phyloP scores from a whole-genome alignment of 768 basidiomycete genomes.

The Cystofilobasidium capitatum region DNA sequence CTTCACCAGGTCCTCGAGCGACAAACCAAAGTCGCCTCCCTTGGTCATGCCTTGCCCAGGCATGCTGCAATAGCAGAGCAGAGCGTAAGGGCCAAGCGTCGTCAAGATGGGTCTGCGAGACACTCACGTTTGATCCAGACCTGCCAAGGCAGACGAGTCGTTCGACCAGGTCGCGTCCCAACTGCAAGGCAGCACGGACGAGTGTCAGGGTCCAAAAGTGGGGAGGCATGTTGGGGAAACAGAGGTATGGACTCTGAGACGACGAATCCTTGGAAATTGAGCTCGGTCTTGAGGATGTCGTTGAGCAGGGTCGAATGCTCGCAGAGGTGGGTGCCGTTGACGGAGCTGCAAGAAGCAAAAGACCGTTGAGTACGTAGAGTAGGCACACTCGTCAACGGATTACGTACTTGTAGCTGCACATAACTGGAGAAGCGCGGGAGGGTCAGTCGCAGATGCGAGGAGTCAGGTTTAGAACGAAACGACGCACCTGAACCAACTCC shows the following conservation, averaged over 20 bases:
- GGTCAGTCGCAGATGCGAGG: too few relatives aligned
- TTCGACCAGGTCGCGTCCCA: conserved; percentile 20
- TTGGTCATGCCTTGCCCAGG: conserved; percentile 8
- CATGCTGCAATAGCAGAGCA: neutral
- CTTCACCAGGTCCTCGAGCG: neutral
- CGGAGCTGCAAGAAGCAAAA: conserved; percentile 50
- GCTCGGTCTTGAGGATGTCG: conserved; percentile 37
- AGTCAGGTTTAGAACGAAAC: too few relatives aligned
- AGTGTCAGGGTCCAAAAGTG: too few relatives aligned
- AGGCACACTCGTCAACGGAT: neutral
- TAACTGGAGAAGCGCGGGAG: neutral
- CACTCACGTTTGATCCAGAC: conserved; percentile 4
- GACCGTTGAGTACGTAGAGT: too few relatives aligned
- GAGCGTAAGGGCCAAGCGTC: too few relatives aligned
- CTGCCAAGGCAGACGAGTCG: neutral
- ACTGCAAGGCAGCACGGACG: too few relatives aligned
- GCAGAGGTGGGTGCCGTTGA: conserved; percentile 36
- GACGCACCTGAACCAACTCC: neutral
- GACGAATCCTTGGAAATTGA: conserved; percentile 25
- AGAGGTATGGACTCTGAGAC: neutral
- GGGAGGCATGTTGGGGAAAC: too few relatives aligned
- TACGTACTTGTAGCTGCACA: neutral
- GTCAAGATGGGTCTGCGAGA: too few relatives aligned
- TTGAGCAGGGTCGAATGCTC: conserved; percentile 36
- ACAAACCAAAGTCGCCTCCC: conserved; percentile 12